phyloP scores from a whole-genome alignment of 176 grass and related monocot species.

The Cenchrus fungigraminus region DNA sequence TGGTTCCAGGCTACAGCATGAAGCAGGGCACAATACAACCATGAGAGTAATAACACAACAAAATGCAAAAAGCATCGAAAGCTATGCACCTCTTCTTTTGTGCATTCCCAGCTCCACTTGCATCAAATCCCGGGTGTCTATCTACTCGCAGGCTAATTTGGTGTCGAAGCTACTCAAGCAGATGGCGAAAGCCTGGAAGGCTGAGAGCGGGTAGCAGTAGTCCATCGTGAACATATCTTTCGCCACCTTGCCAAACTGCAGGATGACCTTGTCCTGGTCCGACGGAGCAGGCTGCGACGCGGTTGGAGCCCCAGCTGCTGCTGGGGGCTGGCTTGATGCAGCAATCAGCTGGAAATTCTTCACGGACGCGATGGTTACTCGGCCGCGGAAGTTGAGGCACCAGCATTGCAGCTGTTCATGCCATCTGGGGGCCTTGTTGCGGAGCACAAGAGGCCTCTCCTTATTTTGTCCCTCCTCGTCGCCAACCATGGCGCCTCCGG shows the following conservation, averaged over 20 bases:
- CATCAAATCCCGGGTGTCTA: neutral
- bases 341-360: conserved; percentile 99
- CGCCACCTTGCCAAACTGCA: conserved; percentile 94
- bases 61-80: conserved; percentile 28
- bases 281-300: conserved; percentile 40
- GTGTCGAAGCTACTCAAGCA: conserved; percentile 99
- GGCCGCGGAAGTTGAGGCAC: conserved; percentile 95
- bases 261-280: conserved; percentile 81
- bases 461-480: conserved; percentile 45
- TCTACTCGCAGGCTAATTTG: conserved; percentile 94
- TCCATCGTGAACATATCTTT: conserved; percentile 99
- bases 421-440: conserved; percentile 93
- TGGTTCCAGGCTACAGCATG: conserved; percentile 42
- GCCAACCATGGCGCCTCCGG: neutral
- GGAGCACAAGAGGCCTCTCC: conserved; percentile 87
- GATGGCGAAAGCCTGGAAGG: conserved; percentile 93
- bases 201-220: conserved; percentile 85
- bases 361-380: conserved; percentile 90
- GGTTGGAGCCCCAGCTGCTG: conserved; percentile 42
- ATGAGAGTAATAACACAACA: conserved; percentile 11
- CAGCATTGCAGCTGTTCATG: conserved; percentile 98
- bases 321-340: conserved; percentile 40
- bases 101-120: conserved; percentile 20
- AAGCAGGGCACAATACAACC: conserved; percentile 51
- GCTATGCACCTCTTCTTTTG: conserved; percentile 11